Conservation (phyloP, 78 protist species). For the Tieghemostelium lacteum region DNA sequence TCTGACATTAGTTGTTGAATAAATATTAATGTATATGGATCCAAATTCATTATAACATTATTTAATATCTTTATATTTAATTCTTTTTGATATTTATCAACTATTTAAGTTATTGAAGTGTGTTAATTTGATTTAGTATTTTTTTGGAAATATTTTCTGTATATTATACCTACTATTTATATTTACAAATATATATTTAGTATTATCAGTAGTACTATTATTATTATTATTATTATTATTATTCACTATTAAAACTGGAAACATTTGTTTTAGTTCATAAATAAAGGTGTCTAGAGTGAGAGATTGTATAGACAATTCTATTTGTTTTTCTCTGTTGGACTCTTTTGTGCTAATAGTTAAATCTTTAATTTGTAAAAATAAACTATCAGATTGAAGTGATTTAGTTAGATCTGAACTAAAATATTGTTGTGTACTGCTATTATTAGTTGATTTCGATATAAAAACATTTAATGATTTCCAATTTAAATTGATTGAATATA, state of each 20-base stretch:
- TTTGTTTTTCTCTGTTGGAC: too few species aligned
- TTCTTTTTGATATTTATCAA: background rate
- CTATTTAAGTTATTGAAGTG: background rate
- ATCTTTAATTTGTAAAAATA: too few species aligned
- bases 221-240: constrained; percentile 1
- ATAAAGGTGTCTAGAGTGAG: background rate
- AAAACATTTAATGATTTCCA: too few species aligned
- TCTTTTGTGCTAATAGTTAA: background rate
- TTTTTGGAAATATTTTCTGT: too few species aligned
- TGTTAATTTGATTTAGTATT: too few species aligned
- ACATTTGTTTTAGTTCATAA: background rate
- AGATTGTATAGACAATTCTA: background rate
- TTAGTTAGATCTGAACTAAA: background rate
- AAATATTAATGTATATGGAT: constrained; percentile 15
- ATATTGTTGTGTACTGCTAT: background rate
- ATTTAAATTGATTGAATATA: too few species aligned
- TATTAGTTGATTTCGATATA: too few species aligned
- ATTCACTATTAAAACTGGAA: background rate
- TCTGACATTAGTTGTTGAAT: too few species aligned
- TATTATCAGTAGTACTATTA: background rate
- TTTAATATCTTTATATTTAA: background rate
- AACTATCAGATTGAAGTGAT: background rate
- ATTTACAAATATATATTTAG: too few species aligned
- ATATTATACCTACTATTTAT: too few species aligned
- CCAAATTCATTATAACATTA: constrained; percentile 1